Base-by-base conservation (phyloP, 1,284 basidiomycete genomes). In the Tilletia caries region DNA sequence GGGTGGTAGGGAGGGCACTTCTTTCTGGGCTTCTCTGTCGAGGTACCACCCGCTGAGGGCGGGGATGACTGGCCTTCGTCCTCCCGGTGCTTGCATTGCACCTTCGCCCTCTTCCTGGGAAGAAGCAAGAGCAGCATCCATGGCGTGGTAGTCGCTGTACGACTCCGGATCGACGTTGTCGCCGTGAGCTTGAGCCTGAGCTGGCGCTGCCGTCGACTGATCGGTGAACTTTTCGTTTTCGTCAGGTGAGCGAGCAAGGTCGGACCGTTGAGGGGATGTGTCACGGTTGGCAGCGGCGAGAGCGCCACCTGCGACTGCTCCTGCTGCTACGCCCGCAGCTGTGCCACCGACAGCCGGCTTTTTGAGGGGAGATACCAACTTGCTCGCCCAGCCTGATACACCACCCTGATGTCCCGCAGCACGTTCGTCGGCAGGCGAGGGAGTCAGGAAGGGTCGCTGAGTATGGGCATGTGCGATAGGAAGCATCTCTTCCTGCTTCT, bases 401-500 rank as follows among this genome's bases (percentile, higher is more conserved):
- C 37, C 37, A n/a, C n/a, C n/a, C n/a, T n/a, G n/a, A n/a, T n/a
- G n/a, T 13, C 58, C 58, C 18, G 10, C 1, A 1, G 32, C 29
- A 3, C 58, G 58, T n/a, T 62, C 15, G 6, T 62, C 58, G 27
- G 34, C 32, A 34, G 58, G 58, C 29, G 58, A 62, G 3, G 58
- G 58, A 3, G 58, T 20, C 1, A 33, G 15, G 27, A 62, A 33
- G 18, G 58, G 18, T 23, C 58, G 4, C 32, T 33, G 58, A 62
- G 27, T 13, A 12, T 62, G 58, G 8, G 58, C 12, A 34, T 62
- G 58, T 6, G 58, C 58, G 34, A 62, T 62, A 5, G 58, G 58
- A 27, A 62, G 32, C 32, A 37, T 62, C 58, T 62, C 58, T 20
- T 62, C 58, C n/a, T 62, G 29, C 58, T 62, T 62, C 15, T 54